Conservation (phyloP, 2,329 filamentous ascomycete species). For the Sporothrix brasiliensis region DNA sequence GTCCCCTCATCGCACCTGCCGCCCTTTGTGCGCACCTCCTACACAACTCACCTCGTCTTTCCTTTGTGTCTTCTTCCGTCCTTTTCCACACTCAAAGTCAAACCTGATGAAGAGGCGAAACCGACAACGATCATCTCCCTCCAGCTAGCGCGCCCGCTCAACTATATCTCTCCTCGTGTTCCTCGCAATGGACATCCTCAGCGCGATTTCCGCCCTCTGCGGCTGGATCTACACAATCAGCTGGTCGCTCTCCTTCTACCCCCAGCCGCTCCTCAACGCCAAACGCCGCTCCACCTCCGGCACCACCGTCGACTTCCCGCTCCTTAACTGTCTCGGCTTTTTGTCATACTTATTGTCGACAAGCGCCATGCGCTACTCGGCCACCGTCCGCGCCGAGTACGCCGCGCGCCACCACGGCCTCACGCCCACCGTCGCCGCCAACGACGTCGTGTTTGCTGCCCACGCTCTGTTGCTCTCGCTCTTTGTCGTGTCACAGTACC, state of each 20-base stretch:
- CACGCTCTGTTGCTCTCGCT: slow-evolving; percentile 76
- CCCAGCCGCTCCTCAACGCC: slow-evolving; percentile 81
- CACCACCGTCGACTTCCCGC: slow-evolving; percentile 84
- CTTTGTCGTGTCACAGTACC: slow-evolving; percentile 76
- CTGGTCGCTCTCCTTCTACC: slow-evolving; percentile 92
- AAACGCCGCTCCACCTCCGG: slow-evolving; percentile 76
- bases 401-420: slow-evolving; percentile 74
- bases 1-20: not conserved
- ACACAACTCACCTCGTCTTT: not conserved
- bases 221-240: slow-evolving; percentile 75
- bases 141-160: not conserved
- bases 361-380: slow-evolving; percentile 74
- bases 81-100: not conserved
- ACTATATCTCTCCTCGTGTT: not conserved
- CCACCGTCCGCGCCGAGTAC: slow-evolving; percentile 78
- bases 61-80: no score
- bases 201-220: slow-evolving; percentile 59
- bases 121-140: not conserved
- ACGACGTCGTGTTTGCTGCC: slow-evolving; percentile 85
- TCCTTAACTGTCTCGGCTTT: slow-evolving; percentile 72
- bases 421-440: slow-evolving; percentile 81
- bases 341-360: slow-evolving; percentile 76
- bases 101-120: not conserved
- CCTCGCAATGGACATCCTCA: slow-evolving; percentile 46
- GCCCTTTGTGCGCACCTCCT: slow-evolving; percentile 5